Base-by-base conservation (phyloP, 139 green algal species). In the Chlamydomonas applanata region DNA sequence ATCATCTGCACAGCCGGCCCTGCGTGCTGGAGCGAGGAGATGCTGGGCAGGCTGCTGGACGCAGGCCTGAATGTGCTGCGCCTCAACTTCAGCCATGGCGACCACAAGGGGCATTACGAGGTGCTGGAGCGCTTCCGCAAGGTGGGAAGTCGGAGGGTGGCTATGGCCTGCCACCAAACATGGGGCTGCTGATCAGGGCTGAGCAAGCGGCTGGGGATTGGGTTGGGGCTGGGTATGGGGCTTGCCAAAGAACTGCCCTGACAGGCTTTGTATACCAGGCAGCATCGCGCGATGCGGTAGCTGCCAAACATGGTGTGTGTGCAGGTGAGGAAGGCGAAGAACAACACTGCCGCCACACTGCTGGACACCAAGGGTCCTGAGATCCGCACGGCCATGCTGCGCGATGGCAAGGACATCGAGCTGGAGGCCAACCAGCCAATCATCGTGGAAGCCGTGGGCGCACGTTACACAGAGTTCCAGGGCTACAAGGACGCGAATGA, bases 81-180 rank as follows among this genome's bases (percentile, higher is more conserved):
- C 29, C 68, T 94, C 17, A 94, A 93, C 77, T 93, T 94, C 75
- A 85, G 72, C 36, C 89, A 94, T 73, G 89, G 89, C 22, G 79
- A 87, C 57, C 89, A 93, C 67, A 59, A 87, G 61, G 80, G 69
- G 2, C 80, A 92, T 71, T 56, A 54, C 24, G 27, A 59, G 65
- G 87, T 92, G n/a, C 62, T 93, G 29, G 59, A 91, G 62, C 69
- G 86, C 9, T 84, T 89, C 66, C 76, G 79, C 27, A 89, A 89
- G 76, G 79, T 82, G 24, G 20, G 64, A 19, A 11, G 40, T 49
- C 40, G 1, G n/a, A n/a, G n/a, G n/a, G n/a, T n/a, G n/a, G n/a
- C n/a, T n/a, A n/a, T n/a, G n/a, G n/a, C n/a, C n/a, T n/a, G n/a
- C n/a, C n/a, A n/a, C n/a, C n/a, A n/a, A n/a, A n/a, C n/a, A n/a